These are phyloP conservation scores for Climacium dendroides DNA, from an alignment of 225 moss, liverwort and hornwort genomes.

Conservation along the genomic window DNA sequence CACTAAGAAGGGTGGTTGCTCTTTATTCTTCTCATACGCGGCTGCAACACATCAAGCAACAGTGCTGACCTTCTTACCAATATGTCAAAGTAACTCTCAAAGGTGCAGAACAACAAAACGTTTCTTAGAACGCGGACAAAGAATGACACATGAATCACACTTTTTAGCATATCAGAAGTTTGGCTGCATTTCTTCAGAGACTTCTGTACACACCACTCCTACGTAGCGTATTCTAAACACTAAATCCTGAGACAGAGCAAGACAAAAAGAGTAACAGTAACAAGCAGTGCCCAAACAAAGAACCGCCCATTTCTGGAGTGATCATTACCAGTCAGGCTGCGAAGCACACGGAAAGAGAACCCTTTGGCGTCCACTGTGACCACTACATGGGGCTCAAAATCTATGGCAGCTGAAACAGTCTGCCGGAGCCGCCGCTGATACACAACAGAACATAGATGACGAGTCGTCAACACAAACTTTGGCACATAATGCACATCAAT, in stretches of 20 bases:
- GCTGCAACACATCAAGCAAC: conserved; percentile 24
- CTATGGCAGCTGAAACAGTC: conserved; percentile 58
- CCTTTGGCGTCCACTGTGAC: conserved; percentile 92
- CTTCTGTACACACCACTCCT: background rate
- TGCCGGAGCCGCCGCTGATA: conserved; percentile 61
- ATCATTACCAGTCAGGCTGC: conserved; percentile 50
- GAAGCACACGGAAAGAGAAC: conserved; percentile 81
- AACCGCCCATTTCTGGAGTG: background rate
- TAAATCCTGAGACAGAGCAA: background rate
- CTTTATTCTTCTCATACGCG: conserved; percentile 33
- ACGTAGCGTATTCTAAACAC: background rate
- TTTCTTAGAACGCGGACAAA: background rate
- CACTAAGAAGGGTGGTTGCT: conserved; percentile 52
- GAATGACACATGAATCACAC: background rate
- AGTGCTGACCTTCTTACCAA: background rate
- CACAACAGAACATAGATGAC: background rate
- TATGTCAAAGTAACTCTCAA: background rate
- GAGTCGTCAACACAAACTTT: background rate
- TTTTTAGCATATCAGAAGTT: background rate
- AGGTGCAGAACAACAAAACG: background rate
- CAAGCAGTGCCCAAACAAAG: background rate
- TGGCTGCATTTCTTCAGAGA: background rate
- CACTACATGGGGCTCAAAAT: conserved; percentile 71
- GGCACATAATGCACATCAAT: background rate
- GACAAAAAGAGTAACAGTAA: background rate